These are phyloP conservation scores for Hanseniaspora valbyensis DNA, from an alignment of 805 yeast genomes.

Conservation along the genomic window DNA sequence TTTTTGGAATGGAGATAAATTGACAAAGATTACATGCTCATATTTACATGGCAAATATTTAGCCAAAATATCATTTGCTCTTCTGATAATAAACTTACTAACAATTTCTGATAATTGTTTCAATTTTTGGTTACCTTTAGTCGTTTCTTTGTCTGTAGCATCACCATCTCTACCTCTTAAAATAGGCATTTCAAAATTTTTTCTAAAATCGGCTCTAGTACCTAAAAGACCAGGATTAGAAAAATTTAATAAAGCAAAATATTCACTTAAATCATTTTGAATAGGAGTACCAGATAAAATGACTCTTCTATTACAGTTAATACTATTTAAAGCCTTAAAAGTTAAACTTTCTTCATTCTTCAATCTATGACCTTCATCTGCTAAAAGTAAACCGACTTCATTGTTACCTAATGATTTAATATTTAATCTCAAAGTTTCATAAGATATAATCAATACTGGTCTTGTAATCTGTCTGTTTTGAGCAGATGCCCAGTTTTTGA, in stretches of 20 bases:
- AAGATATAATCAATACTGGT: conserved; percentile 87
- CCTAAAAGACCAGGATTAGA: conserved; percentile 94
- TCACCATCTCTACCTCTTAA: conserved; percentile 79
- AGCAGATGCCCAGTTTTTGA: conserved; percentile 78
- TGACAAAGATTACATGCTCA: conserved; percentile 92
- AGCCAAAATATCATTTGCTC: conserved; percentile 88
- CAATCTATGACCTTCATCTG: conserved; percentile 76
- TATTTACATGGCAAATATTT: conserved; percentile 92
- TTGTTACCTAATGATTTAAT: conserved; percentile 62
- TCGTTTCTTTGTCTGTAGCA: conserved; percentile 70
- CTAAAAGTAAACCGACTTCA: conserved; percentile 75
- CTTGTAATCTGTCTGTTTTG: conserved; percentile 78
- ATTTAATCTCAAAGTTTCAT: conserved; percentile 83
- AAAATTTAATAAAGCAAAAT: conserved; percentile 77
- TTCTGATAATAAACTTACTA: conserved; percentile 79
- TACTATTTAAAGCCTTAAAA: conserved; percentile 72
- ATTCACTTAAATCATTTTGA: conserved; percentile 89
- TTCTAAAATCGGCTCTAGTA: conserved; percentile 68
- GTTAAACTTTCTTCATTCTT: conserved; percentile 88
- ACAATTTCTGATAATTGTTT: conserved; percentile 63
- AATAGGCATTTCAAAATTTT: conserved; percentile 70
- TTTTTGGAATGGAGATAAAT: conserved; percentile 65
- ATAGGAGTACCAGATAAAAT: conserved; percentile 94
- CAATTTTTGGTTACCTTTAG: conserved; percentile 57
- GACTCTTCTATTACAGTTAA: conserved; percentile 78